Evolutionary conservation across 73 alveolate species (phyloP).

Genomic region (Breviolum minutum): DNA sequence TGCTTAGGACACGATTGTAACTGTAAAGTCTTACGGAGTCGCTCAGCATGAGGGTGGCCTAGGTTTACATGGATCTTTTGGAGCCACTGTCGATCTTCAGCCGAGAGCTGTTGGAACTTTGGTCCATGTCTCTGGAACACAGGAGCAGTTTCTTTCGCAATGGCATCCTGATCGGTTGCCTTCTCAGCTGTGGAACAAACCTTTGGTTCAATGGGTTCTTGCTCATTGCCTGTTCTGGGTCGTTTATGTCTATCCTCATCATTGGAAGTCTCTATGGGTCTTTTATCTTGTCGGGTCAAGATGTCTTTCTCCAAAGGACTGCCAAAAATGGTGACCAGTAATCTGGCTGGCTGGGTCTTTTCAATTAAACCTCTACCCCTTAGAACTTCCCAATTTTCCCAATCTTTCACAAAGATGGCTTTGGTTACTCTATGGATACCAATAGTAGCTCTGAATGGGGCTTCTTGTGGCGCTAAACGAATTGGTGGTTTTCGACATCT

Average conservation of each 20-base stretch:
- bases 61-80: neutral
- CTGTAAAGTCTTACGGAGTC: neutral
- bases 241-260: no score
- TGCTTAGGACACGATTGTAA: neutral
- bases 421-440: neutral
- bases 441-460: neutral
- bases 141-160: no score
- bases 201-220: no score
- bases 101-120: neutral
- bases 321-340: neutral
- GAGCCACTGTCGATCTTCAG: neutral
- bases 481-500: neutral
- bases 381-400: neutral
- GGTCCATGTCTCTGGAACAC: neutral
- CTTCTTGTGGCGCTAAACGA: neutral
- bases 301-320: neutral
- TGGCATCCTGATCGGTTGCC: no score
- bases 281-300: no score
- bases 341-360: neutral
- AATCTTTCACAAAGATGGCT: neutral
- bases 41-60: neutral
- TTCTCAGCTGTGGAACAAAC: no score
- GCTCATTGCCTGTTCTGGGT: no score
- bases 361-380: neutral
- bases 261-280: no score